Evolutionary conservation across 768 basidiomycete genomes (phyloP), one percentile per base, ranked within the genome.

Genomic region (Dendrothele bispora): DNA sequence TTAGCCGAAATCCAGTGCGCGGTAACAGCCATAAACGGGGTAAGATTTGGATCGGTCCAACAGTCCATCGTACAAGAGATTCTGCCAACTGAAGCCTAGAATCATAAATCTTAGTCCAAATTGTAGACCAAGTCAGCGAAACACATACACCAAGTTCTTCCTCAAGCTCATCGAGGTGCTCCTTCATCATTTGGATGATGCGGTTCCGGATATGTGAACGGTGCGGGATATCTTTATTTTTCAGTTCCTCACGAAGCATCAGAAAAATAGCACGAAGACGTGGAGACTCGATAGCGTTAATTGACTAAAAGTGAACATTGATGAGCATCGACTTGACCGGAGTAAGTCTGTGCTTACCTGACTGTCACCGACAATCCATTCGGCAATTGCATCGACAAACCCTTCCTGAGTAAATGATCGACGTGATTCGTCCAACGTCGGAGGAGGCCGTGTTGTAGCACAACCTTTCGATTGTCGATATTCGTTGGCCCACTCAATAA

Each of bases 11-110:
- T 64, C 69, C 67, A 77, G 43, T 75, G 74, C 1, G 63, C 70
- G 2, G 72, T 76, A 0, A 73, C 61, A 10, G 69, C 74, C 69
- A 75, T 73, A 53, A 60, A 75, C 11, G 72, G 61, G 0, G 36
- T 24, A 6, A 65, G 54, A 36, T 71, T 67, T 5, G 54, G 50
- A 38, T 74, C 69, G 7, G 63, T 54, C 74, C 72, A 73, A 12
- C 65, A 26, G 49, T 72, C 70, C 27, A 54, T 66, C 0, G 73
- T 73, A 2, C 57, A 46, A 1, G 67, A 73, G 1, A 73, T 59
- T 43, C 61, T 67, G 18, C 68, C 65, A 17, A 64, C 29, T 7
- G 63, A 48, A 32, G 52, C 39, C 68, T 69, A 34, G 28, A 25
- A 7, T 20, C 10, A 26, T 5, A 44, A n/a, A n/a, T n/a, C n/a